Evolutionary conservation across 2,329 filamentous ascomycete genomes (phyloP).

Genomic region (Cytospora leucostoma): DNA sequence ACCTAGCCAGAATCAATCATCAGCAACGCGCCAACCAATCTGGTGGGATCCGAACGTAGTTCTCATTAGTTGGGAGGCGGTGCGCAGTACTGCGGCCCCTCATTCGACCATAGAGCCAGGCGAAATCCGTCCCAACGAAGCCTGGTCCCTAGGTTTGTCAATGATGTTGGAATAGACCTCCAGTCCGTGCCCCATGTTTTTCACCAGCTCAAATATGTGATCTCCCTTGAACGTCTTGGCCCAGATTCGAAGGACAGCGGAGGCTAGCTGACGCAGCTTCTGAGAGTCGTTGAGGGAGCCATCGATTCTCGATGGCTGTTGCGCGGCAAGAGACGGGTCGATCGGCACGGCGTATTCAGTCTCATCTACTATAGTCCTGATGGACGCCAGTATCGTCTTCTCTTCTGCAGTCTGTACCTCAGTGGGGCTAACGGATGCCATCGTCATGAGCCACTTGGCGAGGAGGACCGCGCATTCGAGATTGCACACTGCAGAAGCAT

Average conservation of each 20-base stretch:
- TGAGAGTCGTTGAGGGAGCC: conserved; percentile 49
- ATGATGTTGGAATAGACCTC: conserved; percentile 59
- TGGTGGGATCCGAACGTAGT: not conserved
- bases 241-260: conserved; percentile 61
- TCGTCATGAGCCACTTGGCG: conserved; percentile 61
- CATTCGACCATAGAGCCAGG: conserved; percentile 20
- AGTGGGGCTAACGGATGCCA: conserved; percentile 52
- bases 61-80: not conserved
- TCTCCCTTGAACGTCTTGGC: conserved; percentile 63
- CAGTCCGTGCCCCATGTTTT: conserved; percentile 58
- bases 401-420: conserved; percentile 56
- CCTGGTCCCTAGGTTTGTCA: conserved; percentile 55
- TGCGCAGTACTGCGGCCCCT: not conserved
- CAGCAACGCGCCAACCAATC: no score
- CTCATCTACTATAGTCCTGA: conserved; percentile 61
- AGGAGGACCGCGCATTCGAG: conserved; percentile 63
- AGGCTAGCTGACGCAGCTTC: conserved; percentile 57
- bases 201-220: conserved; percentile 62
- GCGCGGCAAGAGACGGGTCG: conserved; percentile 54
- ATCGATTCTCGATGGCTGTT: conserved; percentile 44
- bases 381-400: conserved; percentile 55
- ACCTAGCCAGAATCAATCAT: no score
- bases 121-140: conserved; percentile 42
- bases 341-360: conserved; percentile 63
- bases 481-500: conserved; percentile 52